Base-by-base conservation (phyloP, 1,139 yeast genomes). In the Protomyces macrosporus region DNA sequence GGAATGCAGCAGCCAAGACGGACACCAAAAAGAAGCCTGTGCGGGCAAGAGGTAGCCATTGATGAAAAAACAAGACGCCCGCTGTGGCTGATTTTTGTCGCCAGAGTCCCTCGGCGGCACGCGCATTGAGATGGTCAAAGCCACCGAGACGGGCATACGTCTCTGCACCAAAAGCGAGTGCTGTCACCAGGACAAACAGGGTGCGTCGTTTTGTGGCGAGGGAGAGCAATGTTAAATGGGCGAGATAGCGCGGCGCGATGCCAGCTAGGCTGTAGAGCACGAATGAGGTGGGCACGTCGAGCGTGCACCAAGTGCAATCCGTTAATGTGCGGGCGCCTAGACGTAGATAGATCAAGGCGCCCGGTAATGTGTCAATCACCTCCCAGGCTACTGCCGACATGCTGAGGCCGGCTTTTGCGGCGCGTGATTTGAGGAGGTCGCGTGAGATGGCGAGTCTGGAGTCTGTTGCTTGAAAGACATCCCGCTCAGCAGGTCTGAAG, bases 141-240 rank as follows among this genome's bases (percentile, higher is more conserved):
- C 62, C 62, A 6, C 62, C 62, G 14, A 39, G 9, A 33, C 62
- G 53, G 1, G 32, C 56, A 30, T 58, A 58, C 37, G 39, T 12
- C 33, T 58, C 62, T 34, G 45, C 35, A 32, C 35, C 53, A 23
- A 58, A 52, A 4, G 48, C 56, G 4, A 50, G 33, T 35, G 54
- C 7, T 12, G 39, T 7, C 1, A 53, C 32, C 45, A 58, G 30
- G 5, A 55, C 53, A 30, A 14, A 30, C 12, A 32, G 32, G 10
- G 51, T 37, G 6, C 55, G 39, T 33, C 33, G 14, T 6, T 30
- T 52, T 9, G 55, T 52, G n/a, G 36, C 23, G 30, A 50, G 39
- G 36, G 62, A 51, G 6, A 58, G 10, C 5, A 42, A 6, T 10
- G 14, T 0, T 6, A 58, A 40, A 5, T 58, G 62, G 10, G 37